A percentile compares a stretch with the other conserved stretches of the same genome.
These are phyloP conservation scores for Lanmaoa pseudosensibilis DNA, from an alignment of 768 basidiomycete species.

Conservation along the genomic window DNA sequence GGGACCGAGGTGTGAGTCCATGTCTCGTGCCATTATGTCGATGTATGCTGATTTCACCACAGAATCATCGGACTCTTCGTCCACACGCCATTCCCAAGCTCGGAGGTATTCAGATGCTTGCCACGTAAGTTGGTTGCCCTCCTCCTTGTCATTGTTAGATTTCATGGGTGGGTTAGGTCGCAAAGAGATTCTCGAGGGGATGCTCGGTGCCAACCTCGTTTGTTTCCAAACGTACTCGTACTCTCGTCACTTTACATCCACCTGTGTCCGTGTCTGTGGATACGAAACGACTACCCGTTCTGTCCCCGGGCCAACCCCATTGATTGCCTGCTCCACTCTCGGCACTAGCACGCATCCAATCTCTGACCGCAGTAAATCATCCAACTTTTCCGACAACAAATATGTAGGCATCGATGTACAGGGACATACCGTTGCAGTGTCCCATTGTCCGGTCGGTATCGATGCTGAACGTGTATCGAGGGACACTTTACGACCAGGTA, in stretches of 20 bases:
- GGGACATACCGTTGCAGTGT: constrained; percentile 78
- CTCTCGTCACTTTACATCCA: constrained; percentile 90
- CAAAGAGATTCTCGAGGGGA: constrained; percentile 93
- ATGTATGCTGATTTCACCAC: constrained; percentile 1
- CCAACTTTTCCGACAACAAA: constrained; percentile 17
- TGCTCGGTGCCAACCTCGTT: constrained; percentile 95
- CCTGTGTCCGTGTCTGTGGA: constrained; percentile 94
- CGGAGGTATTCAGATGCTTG: constrained; percentile 92
- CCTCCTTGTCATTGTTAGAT: not conserved
- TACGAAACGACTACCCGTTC: constrained; percentile 67
- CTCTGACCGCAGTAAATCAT: constrained; percentile 9
- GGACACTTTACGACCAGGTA: constrained; percentile 81
- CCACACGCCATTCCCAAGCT: constrained; percentile 97
- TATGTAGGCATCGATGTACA: constrained; percentile 71
- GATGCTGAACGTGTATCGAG: constrained; percentile 86
- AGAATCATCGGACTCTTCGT: constrained; percentile 86
- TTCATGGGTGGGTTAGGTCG: constrained; percentile 49
- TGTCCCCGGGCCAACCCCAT: not conserved
- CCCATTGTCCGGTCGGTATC: constrained; percentile 93
- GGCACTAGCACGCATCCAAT: not conserved
- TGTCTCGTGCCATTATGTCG: not conserved
- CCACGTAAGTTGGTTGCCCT: constrained; percentile 57
- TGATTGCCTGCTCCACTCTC: constrained; percentile 8
- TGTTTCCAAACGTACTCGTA: constrained; percentile 99
- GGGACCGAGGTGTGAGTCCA: constrained; percentile 27